Percentiles rank a stretch among this genome's conserved stretches.
Conservation (phyloP, 352 stramenopile genomes). For the Blastocystis sp. region DNA sequence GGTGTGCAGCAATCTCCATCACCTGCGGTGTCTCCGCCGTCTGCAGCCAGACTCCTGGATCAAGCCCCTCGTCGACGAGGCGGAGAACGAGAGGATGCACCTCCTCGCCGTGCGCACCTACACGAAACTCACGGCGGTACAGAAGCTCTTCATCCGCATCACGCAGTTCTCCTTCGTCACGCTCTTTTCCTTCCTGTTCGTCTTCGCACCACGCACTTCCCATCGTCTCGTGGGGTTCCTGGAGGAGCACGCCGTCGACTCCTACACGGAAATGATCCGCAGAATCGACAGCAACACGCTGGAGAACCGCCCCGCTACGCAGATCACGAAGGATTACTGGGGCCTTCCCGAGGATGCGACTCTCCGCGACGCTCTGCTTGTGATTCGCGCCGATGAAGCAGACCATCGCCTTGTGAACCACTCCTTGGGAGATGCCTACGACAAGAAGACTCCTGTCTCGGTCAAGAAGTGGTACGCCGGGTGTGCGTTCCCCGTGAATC, state of each 20-base stretch:
- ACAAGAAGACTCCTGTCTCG: conserved; percentile 38
- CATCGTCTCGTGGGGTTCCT: conserved; percentile 87
- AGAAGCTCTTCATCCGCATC: conserved; percentile 69
- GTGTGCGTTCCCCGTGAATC: conserved; percentile 41
- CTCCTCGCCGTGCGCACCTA: conserved; percentile 80
- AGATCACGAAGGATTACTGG: conserved; percentile 83
- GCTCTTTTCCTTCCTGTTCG: conserved; percentile 76
- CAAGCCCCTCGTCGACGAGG: conserved; percentile 81
- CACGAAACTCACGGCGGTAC: conserved; percentile 58
- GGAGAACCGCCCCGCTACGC: conserved; percentile 74
- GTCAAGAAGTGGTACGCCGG: conserved; percentile 57
- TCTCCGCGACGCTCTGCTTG: conserved; percentile 81
- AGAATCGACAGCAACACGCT: conserved; percentile 81
- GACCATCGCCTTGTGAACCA: conserved; percentile 85
- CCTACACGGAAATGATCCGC: conserved; percentile 80
- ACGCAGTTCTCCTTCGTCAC: conserved; percentile 68
- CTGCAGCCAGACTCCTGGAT: conserved; percentile 62
- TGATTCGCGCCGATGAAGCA: conserved; percentile 82
- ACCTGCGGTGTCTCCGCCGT: conserved; percentile 50
- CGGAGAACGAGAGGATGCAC: conserved; percentile 88
- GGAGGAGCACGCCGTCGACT: conserved; percentile 82
- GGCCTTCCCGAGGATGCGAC: conserved; percentile 78
- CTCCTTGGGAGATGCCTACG: conserved; percentile 74
- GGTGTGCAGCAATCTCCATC: conserved; percentile 64
- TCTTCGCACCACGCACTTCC: conserved; percentile 81